Conservation (phyloP, 2,329 filamentous ascomycete species). For the Nigrospora oryzae region DNA sequence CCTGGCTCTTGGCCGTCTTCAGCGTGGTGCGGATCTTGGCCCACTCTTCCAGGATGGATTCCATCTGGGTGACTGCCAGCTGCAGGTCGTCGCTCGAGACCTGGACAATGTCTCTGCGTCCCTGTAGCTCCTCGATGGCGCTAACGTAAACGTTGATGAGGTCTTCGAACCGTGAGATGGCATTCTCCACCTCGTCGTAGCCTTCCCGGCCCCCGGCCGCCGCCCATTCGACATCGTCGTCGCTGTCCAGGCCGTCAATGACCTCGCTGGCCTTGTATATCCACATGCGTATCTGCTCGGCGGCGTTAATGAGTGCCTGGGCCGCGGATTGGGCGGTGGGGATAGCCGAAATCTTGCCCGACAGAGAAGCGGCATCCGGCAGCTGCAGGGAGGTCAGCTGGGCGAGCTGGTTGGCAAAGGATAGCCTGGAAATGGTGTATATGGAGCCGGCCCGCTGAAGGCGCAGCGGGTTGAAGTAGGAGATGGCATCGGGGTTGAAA, state of each 20-base stretch:
- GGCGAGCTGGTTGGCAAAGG: constrained; percentile 86
- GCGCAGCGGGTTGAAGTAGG: constrained; percentile 60
- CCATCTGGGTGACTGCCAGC: constrained; percentile 79
- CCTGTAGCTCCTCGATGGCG: constrained; percentile 87
- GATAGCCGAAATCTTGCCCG: constrained; percentile 75
- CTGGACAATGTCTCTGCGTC: constrained; percentile 63
- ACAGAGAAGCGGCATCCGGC: constrained; percentile 76
- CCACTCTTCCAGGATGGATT: constrained; percentile 79
- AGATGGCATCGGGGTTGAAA: constrained; percentile 41
- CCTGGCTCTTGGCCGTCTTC: constrained; percentile 75
- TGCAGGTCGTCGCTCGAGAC: constrained; percentile 66
- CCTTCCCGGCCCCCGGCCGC: constrained; percentile 78
- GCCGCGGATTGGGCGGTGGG: constrained; percentile 78
- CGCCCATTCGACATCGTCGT: constrained; percentile 97
- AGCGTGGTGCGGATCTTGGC: constrained; percentile 69
- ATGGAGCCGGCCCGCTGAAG: constrained; percentile 73
- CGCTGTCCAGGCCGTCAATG: constrained; percentile 78
- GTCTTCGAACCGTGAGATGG: constrained; percentile 77
- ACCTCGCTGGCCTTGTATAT: constrained; percentile 88
- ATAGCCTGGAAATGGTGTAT: constrained; percentile 85
- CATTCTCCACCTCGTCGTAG: constrained; percentile 61
- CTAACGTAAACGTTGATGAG: constrained; percentile 87
- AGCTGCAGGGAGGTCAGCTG: constrained; percentile 86
- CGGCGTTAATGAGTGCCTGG: constrained; percentile 74
- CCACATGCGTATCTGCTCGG: constrained; percentile 90